These are phyloP conservation scores for Ascosphaera acerosa DNA, from an alignment of 2,329 filamentous ascomycete genomes.

Conservation along the genomic window DNA sequence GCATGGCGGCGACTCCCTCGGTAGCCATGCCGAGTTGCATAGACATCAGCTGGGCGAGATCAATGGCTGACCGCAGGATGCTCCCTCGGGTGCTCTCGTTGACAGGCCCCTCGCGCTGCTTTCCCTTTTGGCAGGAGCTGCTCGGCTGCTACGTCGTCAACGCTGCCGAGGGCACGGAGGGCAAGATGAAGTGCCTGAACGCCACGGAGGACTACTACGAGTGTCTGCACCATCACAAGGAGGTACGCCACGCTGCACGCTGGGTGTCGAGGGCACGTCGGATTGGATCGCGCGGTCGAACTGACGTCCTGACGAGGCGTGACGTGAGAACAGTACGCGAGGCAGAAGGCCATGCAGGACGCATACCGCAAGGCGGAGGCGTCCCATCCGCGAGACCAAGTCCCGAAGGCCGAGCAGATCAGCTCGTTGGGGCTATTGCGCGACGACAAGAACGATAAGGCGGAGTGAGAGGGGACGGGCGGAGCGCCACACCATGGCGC, in stretches of 20 bases:
- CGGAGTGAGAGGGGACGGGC: too few species aligned
- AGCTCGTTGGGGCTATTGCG: conserved; percentile 61
- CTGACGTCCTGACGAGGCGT: too few species aligned
- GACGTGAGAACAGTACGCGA: conserved; percentile 55
- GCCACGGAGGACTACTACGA: conserved; percentile 94
- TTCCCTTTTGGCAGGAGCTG: conserved; percentile 98
- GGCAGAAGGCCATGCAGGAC: conserved; percentile 51
- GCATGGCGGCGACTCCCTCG: too few species aligned
- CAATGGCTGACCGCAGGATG: conserved; percentile 1
- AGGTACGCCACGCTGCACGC: conserved; percentile 45
- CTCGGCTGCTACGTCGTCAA: conserved; percentile 97
- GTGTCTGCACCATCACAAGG: conserved; percentile 95
- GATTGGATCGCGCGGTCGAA: too few species aligned
- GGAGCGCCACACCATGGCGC: too few species aligned
- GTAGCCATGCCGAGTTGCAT: too few species aligned
- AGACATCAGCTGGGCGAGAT: too few species aligned
- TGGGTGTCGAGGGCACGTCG: too few species aligned
- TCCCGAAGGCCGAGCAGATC: conserved; percentile 65
- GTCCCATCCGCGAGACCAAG: conserved; percentile 50
- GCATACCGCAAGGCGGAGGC: conserved; percentile 64
- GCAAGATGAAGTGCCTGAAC: conserved; percentile 68
- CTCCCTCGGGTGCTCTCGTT: too few species aligned
- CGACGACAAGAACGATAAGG: conserved; percentile 56
- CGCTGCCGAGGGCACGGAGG: conserved; percentile 51
- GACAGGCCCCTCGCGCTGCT: conserved; percentile 54